Conservation (phyloP, 495 filamentous ascomycete species). For the Lasiosphaeria ovina region DNA sequence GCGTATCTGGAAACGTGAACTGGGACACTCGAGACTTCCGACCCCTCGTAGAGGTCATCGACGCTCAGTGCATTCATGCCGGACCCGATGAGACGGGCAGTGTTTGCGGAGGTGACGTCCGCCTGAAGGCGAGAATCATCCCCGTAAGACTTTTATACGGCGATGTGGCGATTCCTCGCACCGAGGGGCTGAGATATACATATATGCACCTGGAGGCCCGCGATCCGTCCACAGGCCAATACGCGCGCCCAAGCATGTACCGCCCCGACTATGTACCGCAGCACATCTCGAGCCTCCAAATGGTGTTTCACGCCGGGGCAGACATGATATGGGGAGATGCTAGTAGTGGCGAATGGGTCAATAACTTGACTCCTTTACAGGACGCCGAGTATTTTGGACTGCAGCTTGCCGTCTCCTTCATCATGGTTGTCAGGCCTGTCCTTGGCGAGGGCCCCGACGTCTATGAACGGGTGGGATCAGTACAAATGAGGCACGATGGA, state of each 20-base stretch:
- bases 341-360: neutral
- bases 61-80: neutral
- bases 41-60: conserved; percentile 1
- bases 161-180: neutral
- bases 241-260: conserved; percentile 4
- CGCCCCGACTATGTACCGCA: conserved; percentile 8
- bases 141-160: conserved; percentile 4
- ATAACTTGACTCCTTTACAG: conserved; percentile 1
- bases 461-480: conserved; percentile 7
- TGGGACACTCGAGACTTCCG: conserved; percentile 5
- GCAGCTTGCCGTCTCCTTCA: neutral
- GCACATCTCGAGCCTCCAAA: neutral
- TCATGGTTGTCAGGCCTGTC: conserved; percentile 6
- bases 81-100: conserved; percentile 5
- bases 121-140: conserved; percentile 1
- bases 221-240: conserved; percentile 3
- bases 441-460: neutral
- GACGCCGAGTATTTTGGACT: conserved; percentile 7
- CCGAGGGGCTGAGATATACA: neutral
- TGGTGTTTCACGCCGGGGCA: neutral
- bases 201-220: conserved; percentile 7
- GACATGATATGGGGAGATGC: conserved; percentile 10
- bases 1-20: conserved; percentile 9
- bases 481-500: neutral
- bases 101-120: conserved; percentile 1